phyloP scores from a whole-genome alignment of 108 stramenopile species.

The Epithemia pelagica region DNA sequence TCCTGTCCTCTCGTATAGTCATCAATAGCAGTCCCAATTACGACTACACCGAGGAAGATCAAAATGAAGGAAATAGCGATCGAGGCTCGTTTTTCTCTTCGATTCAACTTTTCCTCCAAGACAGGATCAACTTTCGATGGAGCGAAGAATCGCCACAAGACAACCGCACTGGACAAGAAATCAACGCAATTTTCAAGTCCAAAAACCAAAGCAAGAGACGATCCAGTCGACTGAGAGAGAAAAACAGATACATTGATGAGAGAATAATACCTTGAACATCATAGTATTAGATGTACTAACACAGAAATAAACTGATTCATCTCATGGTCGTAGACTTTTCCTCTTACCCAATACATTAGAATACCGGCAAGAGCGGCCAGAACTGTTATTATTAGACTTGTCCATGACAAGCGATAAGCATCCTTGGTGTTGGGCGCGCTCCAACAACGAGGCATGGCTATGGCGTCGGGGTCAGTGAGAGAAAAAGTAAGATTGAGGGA shows the following conservation, averaged over 20 bases:
- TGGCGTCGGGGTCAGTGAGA: too few relatives aligned
- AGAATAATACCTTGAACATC: too few relatives aligned
- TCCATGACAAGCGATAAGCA: constrained; percentile 44
- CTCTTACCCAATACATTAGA: constrained; percentile 32
- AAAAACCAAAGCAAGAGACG: constrained; percentile 56
- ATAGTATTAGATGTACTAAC: background rate
- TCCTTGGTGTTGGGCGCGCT: constrained; percentile 30
- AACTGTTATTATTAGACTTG: constrained; percentile 40
- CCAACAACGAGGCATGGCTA: constrained; percentile 26
- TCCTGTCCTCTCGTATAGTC: constrained; percentile 41
- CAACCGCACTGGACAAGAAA: constrained; percentile 50
- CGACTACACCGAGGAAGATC: constrained; percentile 45
- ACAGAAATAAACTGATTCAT: background rate
- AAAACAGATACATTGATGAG: constrained; percentile 1
- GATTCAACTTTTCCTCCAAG: constrained; percentile 35
- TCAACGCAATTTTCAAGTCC: constrained; percentile 78
- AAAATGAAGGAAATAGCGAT: constrained; percentile 67
- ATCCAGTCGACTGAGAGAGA: constrained; percentile 43
- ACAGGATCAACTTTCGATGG: constrained; percentile 37
- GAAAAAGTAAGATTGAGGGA: too few relatives aligned
- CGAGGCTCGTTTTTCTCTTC: constrained; percentile 61
- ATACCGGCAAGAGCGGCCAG: constrained; percentile 47
- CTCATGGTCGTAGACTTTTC: background rate
- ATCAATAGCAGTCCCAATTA: constrained; percentile 34
- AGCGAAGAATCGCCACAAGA: constrained; percentile 71